Percentiles rank a stretch among this genome's conserved stretches.
These are phyloP conservation scores for Hanseniaspora occidentalis DNA, from an alignment of 805 yeast genomes.

Conservation along the genomic window DNA sequence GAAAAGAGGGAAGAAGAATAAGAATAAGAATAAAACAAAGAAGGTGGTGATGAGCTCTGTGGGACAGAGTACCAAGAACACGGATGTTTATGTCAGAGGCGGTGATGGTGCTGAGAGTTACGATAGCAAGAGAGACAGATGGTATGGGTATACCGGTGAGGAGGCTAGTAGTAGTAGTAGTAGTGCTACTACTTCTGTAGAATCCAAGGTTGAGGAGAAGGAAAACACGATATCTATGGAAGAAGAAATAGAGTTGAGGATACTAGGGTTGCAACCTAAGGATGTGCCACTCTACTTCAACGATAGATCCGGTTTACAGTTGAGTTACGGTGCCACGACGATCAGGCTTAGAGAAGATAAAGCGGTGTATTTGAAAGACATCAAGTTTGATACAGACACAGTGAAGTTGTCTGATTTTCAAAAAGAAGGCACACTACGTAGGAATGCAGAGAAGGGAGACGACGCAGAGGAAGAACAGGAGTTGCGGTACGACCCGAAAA, in stretches of 20 bases:
- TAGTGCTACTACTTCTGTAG: slow-evolving; percentile 12
- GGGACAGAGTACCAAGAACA: slow-evolving; percentile 11
- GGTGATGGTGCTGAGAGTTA: slow-evolving; percentile 27
- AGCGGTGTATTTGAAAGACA: slow-evolving; percentile 52
- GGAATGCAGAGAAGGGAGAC: slow-evolving; percentile 23
- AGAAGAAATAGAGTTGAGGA: slow-evolving; percentile 31
- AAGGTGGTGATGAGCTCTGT: slow-evolving; percentile 6
- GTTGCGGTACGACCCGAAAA: slow-evolving; percentile 46
- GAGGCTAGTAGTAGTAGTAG: slow-evolving; percentile 40
- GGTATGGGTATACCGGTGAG: slow-evolving; percentile 64
- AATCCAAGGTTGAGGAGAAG: slow-evolving; percentile 8
- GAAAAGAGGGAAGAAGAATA: slow-evolving; percentile 31
- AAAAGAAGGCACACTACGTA: slow-evolving; percentile 30
- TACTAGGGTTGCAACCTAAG: slow-evolving; percentile 25
- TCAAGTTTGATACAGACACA: slow-evolving; percentile 23
- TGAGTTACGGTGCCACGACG: neutral
- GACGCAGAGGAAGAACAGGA: slow-evolving; percentile 24
- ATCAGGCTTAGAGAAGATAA: slow-evolving; percentile 35
- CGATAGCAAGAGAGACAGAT: slow-evolving; percentile 66
- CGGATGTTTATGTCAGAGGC: neutral
- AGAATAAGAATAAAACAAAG: slow-evolving; percentile 15
- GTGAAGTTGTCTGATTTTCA: slow-evolving; percentile 38
- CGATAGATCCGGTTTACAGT: slow-evolving; percentile 3
- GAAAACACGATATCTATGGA: slow-evolving; percentile 26
- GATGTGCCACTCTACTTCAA: slow-evolving; percentile 8